Conservation (phyloP, 2,329 filamentous ascomycete species). For the Metarhizium brunneum region DNA sequence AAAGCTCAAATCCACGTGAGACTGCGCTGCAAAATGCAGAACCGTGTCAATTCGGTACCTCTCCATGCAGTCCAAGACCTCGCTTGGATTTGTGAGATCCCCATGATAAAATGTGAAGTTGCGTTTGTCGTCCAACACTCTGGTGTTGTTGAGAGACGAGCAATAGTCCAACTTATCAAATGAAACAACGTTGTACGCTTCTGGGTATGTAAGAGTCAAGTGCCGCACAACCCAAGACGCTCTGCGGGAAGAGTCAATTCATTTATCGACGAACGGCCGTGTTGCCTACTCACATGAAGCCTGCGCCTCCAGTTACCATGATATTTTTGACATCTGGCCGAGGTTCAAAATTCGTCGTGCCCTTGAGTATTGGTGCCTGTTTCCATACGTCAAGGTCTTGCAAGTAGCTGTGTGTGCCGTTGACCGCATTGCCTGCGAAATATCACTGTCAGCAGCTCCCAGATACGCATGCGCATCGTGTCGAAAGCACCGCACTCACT, state of each 20-base stretch:
- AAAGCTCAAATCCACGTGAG: constrained; percentile 75
- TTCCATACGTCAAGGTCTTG: constrained; percentile 60
- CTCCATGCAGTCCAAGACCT: constrained; percentile 63
- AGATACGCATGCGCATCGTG: not conserved
- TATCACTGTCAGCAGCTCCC: not conserved
- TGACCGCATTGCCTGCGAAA: constrained; percentile 10
- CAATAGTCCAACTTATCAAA: constrained; percentile 84
- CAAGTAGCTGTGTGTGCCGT: constrained; percentile 32
- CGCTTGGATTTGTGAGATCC: constrained; percentile 62
- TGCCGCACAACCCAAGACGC: constrained; percentile 79
- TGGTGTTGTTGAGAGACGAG: constrained; percentile 70
- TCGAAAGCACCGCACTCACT: constrained; percentile 5
- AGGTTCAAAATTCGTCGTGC: constrained; percentile 62
- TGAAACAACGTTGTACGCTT: constrained; percentile 69
- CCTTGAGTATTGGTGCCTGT: constrained; percentile 59
- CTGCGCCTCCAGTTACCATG: constrained; percentile 74
- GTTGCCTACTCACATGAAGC: constrained; percentile 61
- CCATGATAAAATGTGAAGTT: constrained; percentile 78
- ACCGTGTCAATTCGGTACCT: constrained; percentile 68
- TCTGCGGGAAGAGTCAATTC: constrained; percentile 30
- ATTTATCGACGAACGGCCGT: not conserved
- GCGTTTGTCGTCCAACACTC: constrained; percentile 52
- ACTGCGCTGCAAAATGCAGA: constrained; percentile 80
- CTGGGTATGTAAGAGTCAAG: constrained; percentile 62
- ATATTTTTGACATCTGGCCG: constrained; percentile 66